These are phyloP conservation scores for Cyphellophora attinorum DNA, from an alignment of 2,329 filamentous ascomycete genomes.

Conservation along the genomic window DNA sequence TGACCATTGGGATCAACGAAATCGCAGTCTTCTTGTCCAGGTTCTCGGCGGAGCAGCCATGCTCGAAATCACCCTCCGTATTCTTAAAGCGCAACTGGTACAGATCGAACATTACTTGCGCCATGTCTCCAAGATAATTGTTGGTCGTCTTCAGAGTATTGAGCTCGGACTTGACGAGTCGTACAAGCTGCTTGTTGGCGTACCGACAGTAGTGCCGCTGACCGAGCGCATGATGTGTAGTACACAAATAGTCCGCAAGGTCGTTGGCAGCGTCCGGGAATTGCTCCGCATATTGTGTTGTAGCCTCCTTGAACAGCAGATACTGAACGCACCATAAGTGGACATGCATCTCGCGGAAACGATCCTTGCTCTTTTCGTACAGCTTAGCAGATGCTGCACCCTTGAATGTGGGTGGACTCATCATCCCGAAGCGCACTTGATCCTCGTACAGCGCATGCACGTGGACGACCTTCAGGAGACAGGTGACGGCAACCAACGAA, in stretches of 20 bases:
- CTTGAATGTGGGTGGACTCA: constrained; percentile 49
- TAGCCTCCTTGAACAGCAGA: constrained; percentile 63
- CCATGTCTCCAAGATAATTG: constrained; percentile 77
- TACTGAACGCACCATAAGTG: constrained; percentile 85
- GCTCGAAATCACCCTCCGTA: constrained; percentile 60
- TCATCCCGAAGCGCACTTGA: constrained; percentile 68
- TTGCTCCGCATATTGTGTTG: constrained; percentile 53
- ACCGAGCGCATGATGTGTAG: constrained; percentile 75
- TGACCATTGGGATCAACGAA: constrained; percentile 73
- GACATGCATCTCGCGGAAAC: constrained; percentile 77
- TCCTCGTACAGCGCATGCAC: constrained; percentile 76
- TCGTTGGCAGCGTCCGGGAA: constrained; percentile 63
- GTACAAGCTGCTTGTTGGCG: constrained; percentile 79
- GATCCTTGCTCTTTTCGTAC: constrained; percentile 47
- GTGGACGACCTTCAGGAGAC: constrained; percentile 66
- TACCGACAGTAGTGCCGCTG: constrained; percentile 75
- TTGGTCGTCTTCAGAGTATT: constrained; percentile 65
- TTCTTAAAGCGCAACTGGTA: constrained; percentile 70
- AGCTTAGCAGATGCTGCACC: constrained; percentile 33
- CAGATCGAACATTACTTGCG: constrained; percentile 74
- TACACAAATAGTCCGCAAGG: constrained; percentile 67
- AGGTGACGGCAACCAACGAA: constrained; percentile 62
- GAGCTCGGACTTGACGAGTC: constrained; percentile 79
- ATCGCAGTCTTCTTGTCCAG: constrained; percentile 73
- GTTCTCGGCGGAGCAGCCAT: constrained; percentile 66